Evolutionary conservation across 345 rosid genomes (phyloP).

Genomic region (Laguncularia racemosa): DNA sequence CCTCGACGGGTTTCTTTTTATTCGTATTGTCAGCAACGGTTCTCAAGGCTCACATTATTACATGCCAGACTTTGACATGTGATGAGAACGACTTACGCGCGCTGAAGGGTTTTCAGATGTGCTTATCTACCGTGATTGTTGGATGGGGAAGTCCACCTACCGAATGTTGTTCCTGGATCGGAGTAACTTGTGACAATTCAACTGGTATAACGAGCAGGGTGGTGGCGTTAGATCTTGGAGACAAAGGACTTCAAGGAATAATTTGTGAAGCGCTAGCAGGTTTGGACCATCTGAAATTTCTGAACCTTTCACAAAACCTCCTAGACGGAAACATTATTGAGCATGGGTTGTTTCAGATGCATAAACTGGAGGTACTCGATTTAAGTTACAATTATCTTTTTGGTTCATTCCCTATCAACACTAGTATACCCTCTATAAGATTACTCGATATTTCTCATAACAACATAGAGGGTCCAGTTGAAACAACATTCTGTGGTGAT

Average conservation of each 20-base stretch:
- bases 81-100: too few relatives aligned
- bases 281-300: conserved; percentile 15
- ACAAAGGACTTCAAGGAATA: conserved; percentile 3
- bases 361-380: conserved; percentile 11
- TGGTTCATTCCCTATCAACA: conserved; percentile 8
- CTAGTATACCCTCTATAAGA: conserved; percentile 2
- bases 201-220: conserved; percentile 6
- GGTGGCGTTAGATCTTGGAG: conserved; percentile 7
- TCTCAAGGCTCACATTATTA: too few relatives aligned
- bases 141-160: background rate
- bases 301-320: conserved; percentile 11
- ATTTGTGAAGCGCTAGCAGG: conserved; percentile 2
- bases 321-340: background rate
- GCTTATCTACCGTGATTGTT: too few relatives aligned
- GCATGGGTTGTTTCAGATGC: conserved; percentile 9
- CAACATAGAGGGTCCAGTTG: conserved; percentile 3
- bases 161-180: conserved; percentile 61
- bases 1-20: too few relatives aligned
- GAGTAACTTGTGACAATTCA: conserved; percentile 31
- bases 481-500: conserved; percentile 5
- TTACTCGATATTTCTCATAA: conserved; percentile 12
- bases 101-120: too few relatives aligned
- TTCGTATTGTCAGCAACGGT: too few relatives aligned
- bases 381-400: conserved; percentile 6
- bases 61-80: too few relatives aligned